Evolutionary conservation across 306 rosid species (phyloP).

Genomic region (Hippophae rhamnoides): DNA sequence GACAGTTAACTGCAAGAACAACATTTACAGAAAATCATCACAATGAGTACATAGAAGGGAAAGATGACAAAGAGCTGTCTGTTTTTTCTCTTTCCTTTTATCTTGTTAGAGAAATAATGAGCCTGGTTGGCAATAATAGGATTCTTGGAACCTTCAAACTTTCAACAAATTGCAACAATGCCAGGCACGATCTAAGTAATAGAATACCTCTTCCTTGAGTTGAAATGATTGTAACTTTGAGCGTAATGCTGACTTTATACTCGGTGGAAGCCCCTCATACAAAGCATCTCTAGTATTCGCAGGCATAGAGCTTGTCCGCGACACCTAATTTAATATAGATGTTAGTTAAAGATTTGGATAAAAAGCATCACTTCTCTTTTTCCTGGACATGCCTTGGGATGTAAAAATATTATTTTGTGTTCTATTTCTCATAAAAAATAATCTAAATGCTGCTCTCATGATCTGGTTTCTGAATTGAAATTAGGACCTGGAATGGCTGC

Average conservation of each 20-base stretch:
- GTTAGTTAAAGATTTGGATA: not conserved
- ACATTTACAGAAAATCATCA: not conserved
- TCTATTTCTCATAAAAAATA: too few species aligned
- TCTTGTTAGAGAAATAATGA: too few species aligned
- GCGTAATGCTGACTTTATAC: conserved; percentile 77
- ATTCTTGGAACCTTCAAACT: too few species aligned
- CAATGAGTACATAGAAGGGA: not conserved
- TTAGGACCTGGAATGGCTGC: too few species aligned
- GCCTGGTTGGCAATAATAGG: too few species aligned
- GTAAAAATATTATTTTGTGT: not conserved
- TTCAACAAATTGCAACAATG: too few species aligned
- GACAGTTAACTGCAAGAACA: conserved; percentile 63
- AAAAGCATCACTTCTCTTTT: not conserved
- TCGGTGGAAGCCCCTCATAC: conserved; percentile 91
- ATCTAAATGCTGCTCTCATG: too few species aligned
- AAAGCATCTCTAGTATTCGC: conserved; percentile 90
- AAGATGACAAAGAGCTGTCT: not conserved
- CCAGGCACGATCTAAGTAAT: too few species aligned
- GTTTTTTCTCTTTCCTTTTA: too few species aligned
- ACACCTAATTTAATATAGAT: conserved; percentile 45
- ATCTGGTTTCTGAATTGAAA: too few species aligned
- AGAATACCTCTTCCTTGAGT: conserved; percentile 75
- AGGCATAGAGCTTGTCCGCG: conserved; percentile 93
- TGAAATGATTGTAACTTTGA: conserved; percentile 71
- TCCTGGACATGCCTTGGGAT: not conserved